Evolutionary conservation across 1,284 basidiomycete species (phyloP), one percentile per base, ranked within the genome.

Genomic region (Exobasidium cylindrosporum): DNA sequence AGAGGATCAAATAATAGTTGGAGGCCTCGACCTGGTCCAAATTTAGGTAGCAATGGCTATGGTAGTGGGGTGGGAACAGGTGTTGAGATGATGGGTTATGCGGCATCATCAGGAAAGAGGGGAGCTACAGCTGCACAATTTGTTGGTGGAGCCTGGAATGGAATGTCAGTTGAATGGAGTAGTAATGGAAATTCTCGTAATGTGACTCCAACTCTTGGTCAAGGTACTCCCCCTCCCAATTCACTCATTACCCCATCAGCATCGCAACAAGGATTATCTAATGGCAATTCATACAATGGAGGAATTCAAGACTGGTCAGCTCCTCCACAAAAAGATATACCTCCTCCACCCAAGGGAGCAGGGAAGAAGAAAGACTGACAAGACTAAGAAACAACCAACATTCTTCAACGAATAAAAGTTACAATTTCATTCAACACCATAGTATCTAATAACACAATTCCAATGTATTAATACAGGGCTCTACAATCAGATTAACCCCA

Each of bases 341-440:
- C 47, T 21, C 47, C 47, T 24, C 47, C 47, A 3, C 35, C 35
- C 17, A 40, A 40, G 35, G 26, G 21, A 24, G 47, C 21, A 24
- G 47, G 47, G n/a, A 50, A 50, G 47, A 50, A 50, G 47, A 50
- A 50, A 13, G 47, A 50, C 47, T 50, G 47, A 50, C 13, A 24
- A 47, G 10, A 24, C 7, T 47, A 26, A 7, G 21, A 11, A 47
- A 6, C 7, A 17, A 40, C 35, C n/a, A n/a, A n/a, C n/a, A n/a
- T n/a, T n/a, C n/a, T n/a, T n/a, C n/a, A n/a, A n/a, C n/a, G n/a
- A n/a, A n/a, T n/a, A n/a, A n/a, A n/a, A n/a, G n/a, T n/a, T n/a
- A n/a, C n/a, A n/a, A n/a, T n/a, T n/a, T n/a, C n/a, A n/a, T n/a
- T n/a, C n/a, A n/a, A n/a, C n/a, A n/a, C n/a, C n/a, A n/a, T n/a